These are phyloP conservation scores for Avena insularis DNA, from an alignment of 176 grass and related monocot genomes.

Conservation along the genomic window DNA sequence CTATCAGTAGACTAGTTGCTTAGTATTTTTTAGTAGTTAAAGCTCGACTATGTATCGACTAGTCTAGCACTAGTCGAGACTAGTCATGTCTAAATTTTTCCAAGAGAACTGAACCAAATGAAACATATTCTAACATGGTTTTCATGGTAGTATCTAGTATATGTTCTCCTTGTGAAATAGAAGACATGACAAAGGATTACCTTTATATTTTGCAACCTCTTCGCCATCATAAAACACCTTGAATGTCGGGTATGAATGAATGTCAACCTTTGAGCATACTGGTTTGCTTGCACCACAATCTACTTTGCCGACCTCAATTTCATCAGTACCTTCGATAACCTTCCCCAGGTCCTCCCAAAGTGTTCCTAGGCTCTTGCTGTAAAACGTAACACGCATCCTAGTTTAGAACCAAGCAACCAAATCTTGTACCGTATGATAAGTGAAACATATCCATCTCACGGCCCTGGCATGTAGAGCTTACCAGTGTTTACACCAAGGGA, in stretches of 20 bases:
- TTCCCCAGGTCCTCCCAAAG: slow-evolving; percentile 91
- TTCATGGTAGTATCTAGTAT: slow-evolving; percentile 5
- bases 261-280: slow-evolving; percentile 88
- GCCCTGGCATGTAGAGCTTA: slow-evolving; percentile 32
- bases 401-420: background rate
- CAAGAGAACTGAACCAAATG: background rate
- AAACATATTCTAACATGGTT: background rate
- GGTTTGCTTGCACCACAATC: slow-evolving; percentile 76
- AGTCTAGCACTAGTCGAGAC: too few relatives aligned
- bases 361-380: slow-evolving; percentile 95
- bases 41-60: too few relatives aligned
- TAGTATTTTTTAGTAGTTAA: too few relatives aligned
- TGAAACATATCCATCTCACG: slow-evolving; percentile 22
- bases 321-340: slow-evolving; percentile 77
- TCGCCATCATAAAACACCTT: slow-evolving; percentile 91
- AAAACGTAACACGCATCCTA: background rate
- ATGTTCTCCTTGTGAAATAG: background rate
- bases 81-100: background rate
- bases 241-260: slow-evolving; percentile 95
- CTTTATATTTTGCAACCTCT: slow-evolving; percentile 95
- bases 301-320: slow-evolving; percentile 95
- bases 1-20: too few relatives aligned
- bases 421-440: background rate
- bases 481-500: slow-evolving; percentile 99
- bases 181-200: slow-evolving; percentile 37